Evolutionary conservation across 331 rosid genomes (phyloP).

Genomic region (Quercus tomentella): DNA sequence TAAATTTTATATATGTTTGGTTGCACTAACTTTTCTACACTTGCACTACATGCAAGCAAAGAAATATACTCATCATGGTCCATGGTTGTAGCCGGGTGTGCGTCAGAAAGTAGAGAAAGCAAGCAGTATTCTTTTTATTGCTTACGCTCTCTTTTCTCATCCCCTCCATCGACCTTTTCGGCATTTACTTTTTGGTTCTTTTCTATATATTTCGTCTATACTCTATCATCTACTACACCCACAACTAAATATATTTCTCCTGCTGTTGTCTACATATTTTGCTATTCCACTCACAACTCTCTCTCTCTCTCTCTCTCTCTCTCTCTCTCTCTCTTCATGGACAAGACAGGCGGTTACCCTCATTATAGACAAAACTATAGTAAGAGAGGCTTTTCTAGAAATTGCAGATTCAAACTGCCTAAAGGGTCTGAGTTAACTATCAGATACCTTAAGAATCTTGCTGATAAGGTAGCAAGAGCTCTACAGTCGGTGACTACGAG

Average conservation of each 20-base stretch:
- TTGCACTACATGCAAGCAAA: constrained; percentile 34
- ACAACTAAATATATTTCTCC: constrained; percentile 13
- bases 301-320: constrained; percentile 12
- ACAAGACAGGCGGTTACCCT: constrained; percentile 29
- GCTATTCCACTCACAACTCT: not conserved
- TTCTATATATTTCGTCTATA: constrained; percentile 7
- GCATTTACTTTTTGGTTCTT: constrained; percentile 7
- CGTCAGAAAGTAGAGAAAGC: constrained; percentile 16
- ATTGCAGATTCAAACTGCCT: constrained; percentile 30
- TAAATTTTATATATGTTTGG: not conserved
- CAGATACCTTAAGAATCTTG: constrained; percentile 52
- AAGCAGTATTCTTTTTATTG: constrained; percentile 17
- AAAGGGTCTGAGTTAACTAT: constrained; percentile 35
- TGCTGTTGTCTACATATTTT: constrained; percentile 4
- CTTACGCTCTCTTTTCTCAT: constrained; percentile 35
- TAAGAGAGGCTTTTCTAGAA: constrained; percentile 8
- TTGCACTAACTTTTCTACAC: constrained; percentile 12
- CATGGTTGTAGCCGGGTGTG: constrained; percentile 26
- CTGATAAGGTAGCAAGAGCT: constrained; percentile 47
- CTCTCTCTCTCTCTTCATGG: constrained; percentile 19
- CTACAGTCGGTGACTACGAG: constrained; percentile 34
- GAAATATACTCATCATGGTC: not conserved
- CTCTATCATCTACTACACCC: not conserved
- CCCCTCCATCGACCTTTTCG: constrained; percentile 36
- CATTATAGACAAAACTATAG: constrained; percentile 23